phyloP scores from a whole-genome alignment of 192 early-diverging fungal genomes.

The Glomus cerebriforme region DNA sequence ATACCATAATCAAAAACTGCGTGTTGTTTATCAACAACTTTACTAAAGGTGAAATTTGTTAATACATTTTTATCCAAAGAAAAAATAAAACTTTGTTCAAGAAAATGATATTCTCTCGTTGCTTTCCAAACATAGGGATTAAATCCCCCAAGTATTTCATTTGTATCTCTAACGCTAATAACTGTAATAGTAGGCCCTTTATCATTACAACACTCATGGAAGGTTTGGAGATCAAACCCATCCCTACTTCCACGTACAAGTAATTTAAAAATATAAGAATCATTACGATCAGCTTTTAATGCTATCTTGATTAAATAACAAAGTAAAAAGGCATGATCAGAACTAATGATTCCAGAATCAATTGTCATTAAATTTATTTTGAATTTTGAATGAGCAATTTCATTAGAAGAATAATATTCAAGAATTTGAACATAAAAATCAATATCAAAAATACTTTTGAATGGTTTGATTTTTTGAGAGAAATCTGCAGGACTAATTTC shows the following conservation, averaged over 20 bases:
- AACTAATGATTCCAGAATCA: not conserved
- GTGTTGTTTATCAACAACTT: not conserved
- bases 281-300: not conserved
- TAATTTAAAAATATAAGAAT: not conserved
- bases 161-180: conserved; percentile 9
- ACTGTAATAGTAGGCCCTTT: conserved; percentile 33
- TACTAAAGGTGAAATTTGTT: not conserved
- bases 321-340: not conserved
- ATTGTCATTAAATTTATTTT: not conserved
- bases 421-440: not conserved
- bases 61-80: not conserved
- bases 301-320: not conserved
- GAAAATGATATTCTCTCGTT: not conserved
- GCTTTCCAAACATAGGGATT: conserved; percentile 31
- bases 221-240: not conserved
- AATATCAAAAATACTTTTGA: not conserved
- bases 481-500: not conserved
- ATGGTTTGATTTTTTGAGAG: not conserved
- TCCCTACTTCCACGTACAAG: not conserved
- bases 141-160: conserved; percentile 36
- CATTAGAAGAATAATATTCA: not conserved
- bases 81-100: not conserved
- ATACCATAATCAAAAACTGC: not conserved
- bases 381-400: not conserved
- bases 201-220: conserved; percentile 27